phyloP scores from a whole-genome alignment of 2,329 filamentous ascomycete species.

The Metarhizium sp. region DNA sequence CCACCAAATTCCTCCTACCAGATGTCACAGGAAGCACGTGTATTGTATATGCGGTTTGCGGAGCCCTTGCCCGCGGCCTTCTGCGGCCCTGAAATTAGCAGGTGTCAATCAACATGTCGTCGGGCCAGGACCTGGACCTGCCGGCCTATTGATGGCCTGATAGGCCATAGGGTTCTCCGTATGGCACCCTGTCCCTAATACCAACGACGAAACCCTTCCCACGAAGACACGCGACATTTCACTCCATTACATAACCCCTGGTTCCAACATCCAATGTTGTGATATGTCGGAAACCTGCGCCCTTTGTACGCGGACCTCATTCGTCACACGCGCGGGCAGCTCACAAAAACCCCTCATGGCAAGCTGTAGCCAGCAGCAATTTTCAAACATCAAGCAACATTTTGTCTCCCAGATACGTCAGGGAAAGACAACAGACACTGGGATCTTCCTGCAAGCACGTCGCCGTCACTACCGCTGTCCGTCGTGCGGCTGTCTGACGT shows the following conservation, averaged over 20 bases:
- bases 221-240: constrained; percentile 1
- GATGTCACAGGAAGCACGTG: too few relatives aligned
- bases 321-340: not conserved
- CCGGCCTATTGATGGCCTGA: too few relatives aligned
- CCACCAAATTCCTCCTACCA: not conserved
- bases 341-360: not conserved
- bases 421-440: too few relatives aligned
- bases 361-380: too few relatives aligned
- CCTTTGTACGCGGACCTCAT: not conserved
- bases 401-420: too few relatives aligned
- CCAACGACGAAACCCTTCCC: not conserved
- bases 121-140: too few relatives aligned
- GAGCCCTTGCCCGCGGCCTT: not conserved
- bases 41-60: too few relatives aligned
- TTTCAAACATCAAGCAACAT: too few relatives aligned
- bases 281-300: not conserved
- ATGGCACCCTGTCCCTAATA: not conserved
- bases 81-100: not conserved
- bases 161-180: not conserved
- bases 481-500: not conserved
- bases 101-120: not conserved
- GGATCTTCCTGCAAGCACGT: not conserved
- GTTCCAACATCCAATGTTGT: not conserved
- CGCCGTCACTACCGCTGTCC: not conserved
- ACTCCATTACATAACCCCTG: not conserved